These are phyloP conservation scores for Coffea humblotiana DNA, from an alignment of 305 asterid species.

Conservation along the genomic window DNA sequence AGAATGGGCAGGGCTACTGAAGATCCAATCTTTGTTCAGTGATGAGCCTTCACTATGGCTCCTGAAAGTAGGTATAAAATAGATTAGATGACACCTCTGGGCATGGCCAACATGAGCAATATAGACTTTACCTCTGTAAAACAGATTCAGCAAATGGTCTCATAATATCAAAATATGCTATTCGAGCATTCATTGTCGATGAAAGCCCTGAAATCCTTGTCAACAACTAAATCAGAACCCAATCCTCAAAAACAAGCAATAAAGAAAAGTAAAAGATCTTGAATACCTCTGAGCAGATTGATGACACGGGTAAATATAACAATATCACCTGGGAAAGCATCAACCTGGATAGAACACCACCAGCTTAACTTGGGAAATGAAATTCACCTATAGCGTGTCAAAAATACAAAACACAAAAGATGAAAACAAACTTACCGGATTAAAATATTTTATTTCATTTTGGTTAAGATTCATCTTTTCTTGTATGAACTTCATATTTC, in stretches of 20 bases:
- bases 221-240: slow-evolving; percentile 21
- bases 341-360: slow-evolving; percentile 58
- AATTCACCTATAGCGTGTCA: background rate
- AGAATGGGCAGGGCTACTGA: slow-evolving; percentile 76
- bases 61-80: slow-evolving; percentile 46
- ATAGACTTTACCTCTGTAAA: slow-evolving; percentile 58
- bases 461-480: slow-evolving; percentile 85
- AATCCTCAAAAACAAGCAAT: background rate
- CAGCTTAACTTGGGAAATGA: slow-evolving; percentile 3
- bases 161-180: slow-evolving; percentile 83
- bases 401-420: slow-evolving; percentile 13
- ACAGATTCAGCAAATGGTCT: slow-evolving; percentile 98
- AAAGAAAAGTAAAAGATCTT: slow-evolving; percentile 7
- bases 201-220: slow-evolving; percentile 77
- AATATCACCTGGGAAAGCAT: slow-evolving; percentile 99
- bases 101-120: slow-evolving; percentile 24
- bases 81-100: slow-evolving; percentile 28
- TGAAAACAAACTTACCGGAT: slow-evolving; percentile 70
- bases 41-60: slow-evolving; percentile 67
- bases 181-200: slow-evolving; percentile 80
- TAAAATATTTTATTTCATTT: slow-evolving; percentile 88
- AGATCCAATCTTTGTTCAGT: slow-evolving; percentile 68
- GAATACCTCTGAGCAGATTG: slow-evolving; percentile 91
- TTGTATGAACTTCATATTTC: slow-evolving; percentile 75
- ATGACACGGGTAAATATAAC: slow-evolving; percentile 91